Conservation (phyloP, 768 basidiomycete species). For the Termitomyces sp. region DNA sequence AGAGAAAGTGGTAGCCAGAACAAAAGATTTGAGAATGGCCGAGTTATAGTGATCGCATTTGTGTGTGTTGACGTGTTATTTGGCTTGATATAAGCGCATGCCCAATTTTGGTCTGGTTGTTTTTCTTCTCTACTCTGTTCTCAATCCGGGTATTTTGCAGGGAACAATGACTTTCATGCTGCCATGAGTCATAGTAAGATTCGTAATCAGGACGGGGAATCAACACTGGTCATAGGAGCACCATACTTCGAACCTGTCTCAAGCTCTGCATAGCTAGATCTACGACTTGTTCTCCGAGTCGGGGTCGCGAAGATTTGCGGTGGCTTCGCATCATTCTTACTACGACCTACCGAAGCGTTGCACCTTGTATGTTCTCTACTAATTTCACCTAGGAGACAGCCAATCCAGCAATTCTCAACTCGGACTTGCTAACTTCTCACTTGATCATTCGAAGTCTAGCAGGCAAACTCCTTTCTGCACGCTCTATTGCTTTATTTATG, state of each 20-base stretch:
- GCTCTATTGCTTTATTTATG: too few relatives aligned
- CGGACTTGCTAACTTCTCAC: too few relatives aligned
- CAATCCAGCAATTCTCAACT: background rate
- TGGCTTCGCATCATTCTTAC: background rate
- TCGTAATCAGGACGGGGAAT: background rate
- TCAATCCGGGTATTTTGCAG: too few relatives aligned
- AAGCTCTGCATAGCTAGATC: background rate
- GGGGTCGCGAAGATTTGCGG: background rate
- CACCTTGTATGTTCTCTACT: background rate
- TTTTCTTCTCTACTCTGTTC: too few relatives aligned
- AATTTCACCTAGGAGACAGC: background rate
- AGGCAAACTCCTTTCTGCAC: too few relatives aligned
- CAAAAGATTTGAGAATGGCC: slow-evolving; percentile 3
- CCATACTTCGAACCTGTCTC: background rate
- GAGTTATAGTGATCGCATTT: slow-evolving; percentile 11
- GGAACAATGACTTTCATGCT: background rate
- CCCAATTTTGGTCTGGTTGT: background rate
- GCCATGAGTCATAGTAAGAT: background rate
- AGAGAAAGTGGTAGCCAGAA: background rate
- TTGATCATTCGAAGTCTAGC: too few relatives aligned
- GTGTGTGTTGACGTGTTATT: slow-evolving; percentile 35
- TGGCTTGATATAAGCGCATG: slow-evolving; percentile 9
- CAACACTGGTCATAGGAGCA: background rate
- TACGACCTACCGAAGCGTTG: background rate
- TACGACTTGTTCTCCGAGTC: background rate